Evolutionary conservation across 1,284 basidiomycete genomes (phyloP).

Genomic region (Amylostereum areolatum): DNA sequence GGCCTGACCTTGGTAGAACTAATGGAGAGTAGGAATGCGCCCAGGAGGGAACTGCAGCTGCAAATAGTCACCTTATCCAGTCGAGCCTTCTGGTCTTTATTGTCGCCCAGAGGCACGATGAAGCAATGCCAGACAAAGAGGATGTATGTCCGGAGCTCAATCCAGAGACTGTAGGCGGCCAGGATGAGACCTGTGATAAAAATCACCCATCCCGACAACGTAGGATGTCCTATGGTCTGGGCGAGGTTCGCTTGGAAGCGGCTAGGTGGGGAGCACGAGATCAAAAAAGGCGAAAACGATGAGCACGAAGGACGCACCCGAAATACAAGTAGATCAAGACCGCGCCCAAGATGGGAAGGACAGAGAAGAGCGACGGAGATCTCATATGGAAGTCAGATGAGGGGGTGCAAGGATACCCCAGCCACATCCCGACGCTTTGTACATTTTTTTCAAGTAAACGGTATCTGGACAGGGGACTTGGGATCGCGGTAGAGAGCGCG

Average conservation of each 20-base stretch:
- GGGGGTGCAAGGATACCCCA: too few relatives aligned
- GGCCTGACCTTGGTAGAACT: slow-evolving; percentile 69
- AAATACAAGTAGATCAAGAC: background rate
- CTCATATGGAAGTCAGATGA: too few relatives aligned
- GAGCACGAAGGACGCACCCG: background rate
- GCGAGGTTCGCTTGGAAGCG: background rate
- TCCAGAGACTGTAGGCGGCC: background rate
- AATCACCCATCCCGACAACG: background rate
- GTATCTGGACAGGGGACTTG: too few relatives aligned
- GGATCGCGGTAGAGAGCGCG: too few relatives aligned
- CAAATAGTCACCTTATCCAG: slow-evolving; percentile 8
- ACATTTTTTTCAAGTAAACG: too few relatives aligned
- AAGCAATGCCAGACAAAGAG: slow-evolving; percentile 14
- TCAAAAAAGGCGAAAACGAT: background rate
- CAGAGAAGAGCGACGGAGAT: background rate
- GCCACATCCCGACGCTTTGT: too few relatives aligned
- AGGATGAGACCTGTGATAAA: background rate
- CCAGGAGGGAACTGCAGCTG: background rate
- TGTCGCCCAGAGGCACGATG: slow-evolving; percentile 13
- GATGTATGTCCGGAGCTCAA: slow-evolving; percentile 7
- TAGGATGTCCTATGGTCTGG: background rate
- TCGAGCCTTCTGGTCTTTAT: slow-evolving; percentile 7
- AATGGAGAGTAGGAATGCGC: background rate
- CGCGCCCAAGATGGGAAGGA: background rate
- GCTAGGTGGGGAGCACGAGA: background rate